A percentile compares a stretch with the other conserved stretches of the same genome.
Evolutionary conservation across 257 asterid genomes (phyloP).

Genomic region (Handroanthus guayacan): DNA sequence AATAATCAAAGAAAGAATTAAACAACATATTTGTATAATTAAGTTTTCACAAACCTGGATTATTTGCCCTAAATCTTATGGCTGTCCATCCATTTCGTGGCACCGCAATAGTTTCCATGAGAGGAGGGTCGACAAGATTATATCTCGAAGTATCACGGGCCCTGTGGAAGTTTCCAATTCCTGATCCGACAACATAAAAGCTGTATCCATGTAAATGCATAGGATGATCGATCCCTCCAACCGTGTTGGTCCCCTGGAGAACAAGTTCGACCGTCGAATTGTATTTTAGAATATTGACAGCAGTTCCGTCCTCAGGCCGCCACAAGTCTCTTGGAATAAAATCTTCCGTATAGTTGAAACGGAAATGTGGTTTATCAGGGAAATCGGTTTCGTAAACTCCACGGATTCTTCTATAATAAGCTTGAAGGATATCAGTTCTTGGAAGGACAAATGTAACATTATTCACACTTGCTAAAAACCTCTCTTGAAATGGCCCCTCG

Average conservation of each 20-base stretch:
- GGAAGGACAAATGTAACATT: conserved; percentile 50
- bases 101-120: conserved; percentile 54
- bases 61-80: conserved; percentile 57
- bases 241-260: conserved; percentile 54
- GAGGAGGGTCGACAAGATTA: conserved; percentile 69
- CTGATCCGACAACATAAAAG: conserved; percentile 65
- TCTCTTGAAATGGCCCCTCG: conserved; percentile 37
- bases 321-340: conserved; percentile 32
- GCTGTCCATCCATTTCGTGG: conserved; percentile 59
- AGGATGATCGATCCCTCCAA: conserved; percentile 57
- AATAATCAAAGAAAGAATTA: neutral
- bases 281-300: conserved; percentile 43
- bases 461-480: conserved; percentile 59
- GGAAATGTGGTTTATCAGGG: conserved; percentile 48
- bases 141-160: conserved; percentile 46
- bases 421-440: conserved; percentile 45
- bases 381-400: conserved; percentile 44
- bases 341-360: conserved; percentile 46
- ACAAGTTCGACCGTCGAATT: conserved; percentile 60
- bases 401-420: conserved; percentile 41
- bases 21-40: neutral
- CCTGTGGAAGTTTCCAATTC: conserved; percentile 56
- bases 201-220: conserved; percentile 74
- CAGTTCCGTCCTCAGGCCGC: conserved; percentile 36
- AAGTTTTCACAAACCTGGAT: conserved; percentile 52